Base-by-base conservation (phyloP, 805 yeast genomes). In the Ogataea trehalophila region DNA sequence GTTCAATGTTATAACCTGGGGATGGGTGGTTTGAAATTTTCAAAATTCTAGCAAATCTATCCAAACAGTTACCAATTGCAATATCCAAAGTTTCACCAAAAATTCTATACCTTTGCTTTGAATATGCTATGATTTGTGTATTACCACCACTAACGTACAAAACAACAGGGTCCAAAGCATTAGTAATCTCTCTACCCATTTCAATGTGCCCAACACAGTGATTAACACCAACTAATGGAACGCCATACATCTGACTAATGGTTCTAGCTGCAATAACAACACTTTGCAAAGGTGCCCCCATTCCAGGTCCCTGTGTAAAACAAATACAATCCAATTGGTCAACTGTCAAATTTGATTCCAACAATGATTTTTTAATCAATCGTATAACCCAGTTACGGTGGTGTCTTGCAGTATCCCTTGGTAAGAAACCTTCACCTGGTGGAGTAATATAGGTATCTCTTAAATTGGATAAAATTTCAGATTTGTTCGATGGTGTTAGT, bases 71-170 rank as follows among this genome's bases (percentile, higher is more conserved):
- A 1, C 99, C 99, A 48, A 94, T 89, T 18, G 99, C 99, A 35
- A 94, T 94, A 62, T 94, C 99, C 48, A 94, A 71, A 0, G 99
- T 94, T 65, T 94, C 99, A n/a, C 99, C 99, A 66, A 94, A 94
- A n/a, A 94, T 94, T 55, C 99, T 77, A 68, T 94, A 94, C 57
- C 96, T 67, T 61, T 92, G 96, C 56, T 85, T 86, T 4, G 96
- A 87, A 65, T 94, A 94, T 1, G 99, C 99, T 64, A 94, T 94
- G 18, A 94, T 95, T 65, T 94, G 99, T 1, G 99, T 94, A 66
- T 94, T 94, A 44, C 99, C 99, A 15, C 99, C 99, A 65, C 96
- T 87, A 11, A 94, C 99, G 60, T 94, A 94, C 44, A 94, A 72
- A 9, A 94, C 99, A 42, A 94, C 98, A 0, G 99, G 99, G 61